These are phyloP conservation scores for Ogataea sp. DNA, from an alignment of 805 yeast genomes.

Conservation along the genomic window DNA sequence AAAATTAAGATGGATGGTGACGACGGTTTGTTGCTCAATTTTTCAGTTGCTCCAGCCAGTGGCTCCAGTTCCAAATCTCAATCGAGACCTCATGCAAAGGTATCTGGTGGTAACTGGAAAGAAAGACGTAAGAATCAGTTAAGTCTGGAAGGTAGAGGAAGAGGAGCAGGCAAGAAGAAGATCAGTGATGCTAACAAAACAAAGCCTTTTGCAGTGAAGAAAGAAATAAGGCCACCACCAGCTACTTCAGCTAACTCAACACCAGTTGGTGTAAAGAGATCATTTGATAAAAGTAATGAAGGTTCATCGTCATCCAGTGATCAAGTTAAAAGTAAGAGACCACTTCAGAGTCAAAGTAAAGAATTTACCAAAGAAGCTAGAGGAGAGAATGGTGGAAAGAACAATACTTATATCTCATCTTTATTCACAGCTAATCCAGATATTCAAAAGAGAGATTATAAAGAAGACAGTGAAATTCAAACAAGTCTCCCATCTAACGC, in stretches of 20 bases:
- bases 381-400: slow-evolving; percentile 46
- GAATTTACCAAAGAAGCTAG: slow-evolving; percentile 37
- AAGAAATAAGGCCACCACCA: neutral
- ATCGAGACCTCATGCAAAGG: slow-evolving; percentile 22
- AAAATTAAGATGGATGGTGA: slow-evolving; percentile 33
- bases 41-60: slow-evolving; percentile 34
- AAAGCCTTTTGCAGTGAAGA: neutral
- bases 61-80: slow-evolving; percentile 14
- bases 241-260: neutral
- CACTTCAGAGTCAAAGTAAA: slow-evolving; percentile 18
- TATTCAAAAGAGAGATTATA: slow-evolving; percentile 29
- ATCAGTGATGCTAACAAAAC: slow-evolving; percentile 5
- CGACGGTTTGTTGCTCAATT: slow-evolving; percentile 72
- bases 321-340: slow-evolving; percentile 11
- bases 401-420: slow-evolving; percentile 74
- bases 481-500: slow-evolving; percentile 68
- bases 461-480: slow-evolving; percentile 20
- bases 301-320: slow-evolving; percentile 15
- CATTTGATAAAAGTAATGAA: slow-evolving; percentile 9
- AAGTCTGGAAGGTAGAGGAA: slow-evolving; percentile 36
- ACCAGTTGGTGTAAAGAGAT: slow-evolving; percentile 3
- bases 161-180: slow-evolving; percentile 6
- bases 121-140: slow-evolving; percentile 62
- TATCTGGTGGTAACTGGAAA: slow-evolving; percentile 75
- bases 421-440: slow-evolving; percentile 68